These are phyloP conservation scores for Neurospora terricola DNA, from an alignment of 495 filamentous ascomycete genomes.

Conservation along the genomic window DNA sequence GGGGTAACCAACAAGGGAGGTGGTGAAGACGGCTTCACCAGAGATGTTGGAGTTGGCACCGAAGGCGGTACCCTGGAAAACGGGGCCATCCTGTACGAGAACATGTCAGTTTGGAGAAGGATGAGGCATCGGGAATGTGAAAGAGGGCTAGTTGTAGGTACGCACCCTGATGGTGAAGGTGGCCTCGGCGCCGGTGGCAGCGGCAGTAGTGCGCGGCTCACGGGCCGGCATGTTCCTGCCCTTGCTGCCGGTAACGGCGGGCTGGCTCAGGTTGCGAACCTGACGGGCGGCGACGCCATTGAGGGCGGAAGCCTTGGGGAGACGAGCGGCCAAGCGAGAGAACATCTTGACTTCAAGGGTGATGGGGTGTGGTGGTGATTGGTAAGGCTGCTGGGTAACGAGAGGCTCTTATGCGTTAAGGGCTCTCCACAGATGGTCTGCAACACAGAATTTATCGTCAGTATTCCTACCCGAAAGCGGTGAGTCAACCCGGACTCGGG, in stretches of 20 bases:
- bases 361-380: slow-evolving; percentile 5
- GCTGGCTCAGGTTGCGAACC: slow-evolving; percentile 43
- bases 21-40: slow-evolving; percentile 92
- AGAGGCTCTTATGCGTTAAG: slow-evolving; percentile 23
- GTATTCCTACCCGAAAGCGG: slow-evolving; percentile 26
- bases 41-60: slow-evolving; percentile 86
- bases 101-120: background rate
- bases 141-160: background rate
- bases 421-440: slow-evolving; percentile 98
- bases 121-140: no score
- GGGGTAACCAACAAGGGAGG: slow-evolving; percentile 86
- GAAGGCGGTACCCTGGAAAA: slow-evolving; percentile 89
- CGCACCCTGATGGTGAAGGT: slow-evolving; percentile 88
- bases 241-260: slow-evolving; percentile 49
- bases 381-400: slow-evolving; percentile 4
- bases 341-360: slow-evolving; percentile 49
- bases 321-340: slow-evolving; percentile 51
- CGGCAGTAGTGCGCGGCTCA: slow-evolving; percentile 40
- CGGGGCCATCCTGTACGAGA: slow-evolving; percentile 58
- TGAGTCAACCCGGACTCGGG: slow-evolving; percentile 27
- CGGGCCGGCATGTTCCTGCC: slow-evolving; percentile 45
- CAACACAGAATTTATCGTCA: slow-evolving; percentile 18
- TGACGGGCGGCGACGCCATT: slow-evolving; percentile 29
- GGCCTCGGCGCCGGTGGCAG: slow-evolving; percentile 58
- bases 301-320: slow-evolving; percentile 29